Conservation (phyloP, 2,329 filamentous ascomycete genomes). For the Ophiostoma fasciatum region DNA sequence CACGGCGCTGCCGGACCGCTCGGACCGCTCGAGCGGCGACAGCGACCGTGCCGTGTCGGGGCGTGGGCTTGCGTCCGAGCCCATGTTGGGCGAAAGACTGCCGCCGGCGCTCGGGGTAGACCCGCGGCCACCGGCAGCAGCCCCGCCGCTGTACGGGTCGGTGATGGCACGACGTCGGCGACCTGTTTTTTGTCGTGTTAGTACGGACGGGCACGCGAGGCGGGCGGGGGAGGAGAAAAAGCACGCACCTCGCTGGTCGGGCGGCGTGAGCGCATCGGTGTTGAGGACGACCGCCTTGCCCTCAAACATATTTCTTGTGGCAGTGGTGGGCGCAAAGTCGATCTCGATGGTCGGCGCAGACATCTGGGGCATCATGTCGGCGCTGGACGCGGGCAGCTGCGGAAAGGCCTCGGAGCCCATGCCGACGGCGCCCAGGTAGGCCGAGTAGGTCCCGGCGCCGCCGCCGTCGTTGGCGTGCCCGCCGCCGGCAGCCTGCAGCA, state of each 20-base stretch:
- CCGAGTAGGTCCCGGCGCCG: slow-evolving; percentile 24
- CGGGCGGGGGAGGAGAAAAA: too few relatives aligned
- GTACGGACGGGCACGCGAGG: too few relatives aligned
- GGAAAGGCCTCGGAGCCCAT: slow-evolving; percentile 35
- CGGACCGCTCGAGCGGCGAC: slow-evolving; percentile 45
- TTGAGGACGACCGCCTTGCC: slow-evolving; percentile 51
- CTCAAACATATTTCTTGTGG: slow-evolving; percentile 49
- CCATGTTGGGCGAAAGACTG: slow-evolving; percentile 34
- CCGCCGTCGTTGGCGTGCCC: slow-evolving; percentile 23
- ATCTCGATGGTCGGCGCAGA: slow-evolving; percentile 91
- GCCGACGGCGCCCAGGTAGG: slow-evolving; percentile 28
- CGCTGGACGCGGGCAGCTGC: slow-evolving; percentile 29
- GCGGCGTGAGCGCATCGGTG: slow-evolving; percentile 70
- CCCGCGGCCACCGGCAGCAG: slow-evolving; percentile 23
- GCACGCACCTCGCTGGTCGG: slow-evolving; percentile 43
- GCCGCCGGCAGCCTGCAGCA: slow-evolving; percentile 28
- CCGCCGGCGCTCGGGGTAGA: slow-evolving; percentile 21
- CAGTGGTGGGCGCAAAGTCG: slow-evolving; percentile 67
- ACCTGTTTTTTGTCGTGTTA: too few relatives aligned
- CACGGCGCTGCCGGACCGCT: slow-evolving; percentile 34
- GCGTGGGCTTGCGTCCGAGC: slow-evolving; percentile 27
- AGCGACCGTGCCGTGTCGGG: slow-evolving; percentile 39
- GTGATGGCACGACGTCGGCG: slow-evolving; percentile 43
- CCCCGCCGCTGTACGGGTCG: slow-evolving; percentile 41
- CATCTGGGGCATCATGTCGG: slow-evolving; percentile 57